Evolutionary conservation across 2,329 filamentous ascomycete genomes (phyloP).

Genomic region (Aspergillus calidoustus): DNA sequence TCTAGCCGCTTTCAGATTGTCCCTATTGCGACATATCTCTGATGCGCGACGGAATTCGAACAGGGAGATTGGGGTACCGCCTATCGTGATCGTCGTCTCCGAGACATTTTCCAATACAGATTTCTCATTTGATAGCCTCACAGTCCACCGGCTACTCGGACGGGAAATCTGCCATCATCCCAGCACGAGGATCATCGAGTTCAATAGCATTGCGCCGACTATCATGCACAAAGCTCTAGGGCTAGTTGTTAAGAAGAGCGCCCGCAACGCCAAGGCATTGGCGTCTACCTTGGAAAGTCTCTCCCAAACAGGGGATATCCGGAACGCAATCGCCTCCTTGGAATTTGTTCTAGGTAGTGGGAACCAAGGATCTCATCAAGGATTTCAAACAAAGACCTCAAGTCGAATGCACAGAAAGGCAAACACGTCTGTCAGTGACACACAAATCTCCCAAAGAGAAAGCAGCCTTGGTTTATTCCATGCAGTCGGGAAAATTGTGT

Average conservation of each 20-base stretch:
- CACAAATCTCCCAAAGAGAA: conserved; percentile 84
- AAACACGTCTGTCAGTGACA: conserved; percentile 75
- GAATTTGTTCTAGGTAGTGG: conserved; percentile 89
- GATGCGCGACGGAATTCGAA: conserved; percentile 40
- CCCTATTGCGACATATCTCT: conserved; percentile 76
- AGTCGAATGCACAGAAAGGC: conserved; percentile 45
- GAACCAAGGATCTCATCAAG: conserved; percentile 69
- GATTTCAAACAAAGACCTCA: conserved; percentile 66
- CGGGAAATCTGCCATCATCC: conserved; percentile 84
- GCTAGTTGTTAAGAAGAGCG: conserved; percentile 81
- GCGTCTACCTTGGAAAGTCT: conserved; percentile 77
- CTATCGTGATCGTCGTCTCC: conserved; percentile 87
- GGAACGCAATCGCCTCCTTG: conserved; percentile 87
- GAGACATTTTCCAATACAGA: conserved; percentile 87
- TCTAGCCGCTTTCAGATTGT: conserved; percentile 72
- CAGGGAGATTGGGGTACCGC: conserved; percentile 47
- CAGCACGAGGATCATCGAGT: conserved; percentile 79
- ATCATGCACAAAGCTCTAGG: conserved; percentile 84
- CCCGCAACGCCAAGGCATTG: conserved; percentile 77
- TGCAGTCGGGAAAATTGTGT: conserved; percentile 91
- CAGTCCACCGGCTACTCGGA: conserved; percentile 85
- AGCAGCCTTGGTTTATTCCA: conserved; percentile 93
- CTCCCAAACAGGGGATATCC: conserved; percentile 86
- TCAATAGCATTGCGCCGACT: conserved; percentile 88
- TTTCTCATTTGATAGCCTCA: conserved; percentile 88